phyloP scores from a whole-genome alignment of 257 asterid species.

The Anisodus acutangulus region DNA sequence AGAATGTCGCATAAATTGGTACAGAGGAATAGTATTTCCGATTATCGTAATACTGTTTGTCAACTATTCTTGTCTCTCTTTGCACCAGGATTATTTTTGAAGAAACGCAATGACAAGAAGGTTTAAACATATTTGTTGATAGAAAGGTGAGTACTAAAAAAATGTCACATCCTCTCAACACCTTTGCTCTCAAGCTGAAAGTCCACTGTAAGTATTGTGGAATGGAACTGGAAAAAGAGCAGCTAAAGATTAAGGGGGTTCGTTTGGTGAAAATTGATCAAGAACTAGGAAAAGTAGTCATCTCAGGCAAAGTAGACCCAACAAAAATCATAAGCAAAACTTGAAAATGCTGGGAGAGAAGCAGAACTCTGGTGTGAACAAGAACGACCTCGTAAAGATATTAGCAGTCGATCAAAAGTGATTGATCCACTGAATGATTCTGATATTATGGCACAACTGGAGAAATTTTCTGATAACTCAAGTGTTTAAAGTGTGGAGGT shows the following conservation, averaged over 20 bases:
- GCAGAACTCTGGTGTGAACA: slow-evolving; percentile 38
- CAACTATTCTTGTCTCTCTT: neutral
- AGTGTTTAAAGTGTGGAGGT: slow-evolving; percentile 20
- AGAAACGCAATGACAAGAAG: neutral
- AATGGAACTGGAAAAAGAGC: slow-evolving; percentile 25
- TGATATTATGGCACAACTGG: slow-evolving; percentile 24
- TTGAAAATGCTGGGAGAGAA: slow-evolving; percentile 31
- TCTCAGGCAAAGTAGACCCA: slow-evolving; percentile 38
- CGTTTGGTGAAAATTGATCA: slow-evolving; percentile 14
- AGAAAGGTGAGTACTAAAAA: neutral
- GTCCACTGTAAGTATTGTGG: slow-evolving; percentile 36
- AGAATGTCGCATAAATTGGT: too few species aligned
- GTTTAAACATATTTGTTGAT: neutral
- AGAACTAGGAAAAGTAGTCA: slow-evolving; percentile 28
- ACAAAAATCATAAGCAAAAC: slow-evolving; percentile 18
- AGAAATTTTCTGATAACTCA: neutral
- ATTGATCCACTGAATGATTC: slow-evolving; percentile 28
- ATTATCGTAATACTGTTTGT: neutral
- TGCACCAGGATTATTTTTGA: neutral
- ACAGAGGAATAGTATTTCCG: too few species aligned
- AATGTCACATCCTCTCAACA: slow-evolving; percentile 5
- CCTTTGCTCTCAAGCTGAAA: slow-evolving; percentile 31
- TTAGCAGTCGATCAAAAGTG: neutral
- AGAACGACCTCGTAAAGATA: neutral
- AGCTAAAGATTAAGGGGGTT: slow-evolving; percentile 20